These are phyloP conservation scores for Arachnomyces sp. DNA, from an alignment of 2,329 filamentous ascomycete species.

Conservation along the genomic window DNA sequence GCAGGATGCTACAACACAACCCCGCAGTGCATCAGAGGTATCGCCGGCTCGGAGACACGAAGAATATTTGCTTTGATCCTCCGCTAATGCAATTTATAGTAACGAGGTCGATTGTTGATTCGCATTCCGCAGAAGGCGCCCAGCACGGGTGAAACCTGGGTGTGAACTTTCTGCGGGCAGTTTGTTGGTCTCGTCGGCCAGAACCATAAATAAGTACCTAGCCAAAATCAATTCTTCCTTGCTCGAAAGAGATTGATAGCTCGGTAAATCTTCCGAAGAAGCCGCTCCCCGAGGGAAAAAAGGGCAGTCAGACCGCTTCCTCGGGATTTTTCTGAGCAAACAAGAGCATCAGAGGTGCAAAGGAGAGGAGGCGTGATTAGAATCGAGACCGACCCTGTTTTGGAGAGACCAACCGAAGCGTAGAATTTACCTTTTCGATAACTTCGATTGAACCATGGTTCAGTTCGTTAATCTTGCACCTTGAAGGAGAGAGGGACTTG, in stretches of 20 bases:
- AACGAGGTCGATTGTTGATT: constrained; percentile 5
- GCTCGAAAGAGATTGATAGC: constrained; percentile 2
- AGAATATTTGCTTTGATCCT: constrained; percentile 8
- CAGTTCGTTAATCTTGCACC: not conserved
- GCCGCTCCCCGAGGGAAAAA: not conserved
- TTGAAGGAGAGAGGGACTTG: constrained; percentile 2
- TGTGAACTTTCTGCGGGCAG: not conserved
- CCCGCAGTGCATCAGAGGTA: constrained; percentile 22
- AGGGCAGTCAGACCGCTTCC: constrained; percentile 10
- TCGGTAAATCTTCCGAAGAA: constrained; percentile 13
- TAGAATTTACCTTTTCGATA: constrained; percentile 9
- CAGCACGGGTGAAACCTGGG: constrained; percentile 6
- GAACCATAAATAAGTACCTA: no score
- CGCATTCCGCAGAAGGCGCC: constrained; percentile 13
- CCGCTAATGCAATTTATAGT: constrained; percentile 15
- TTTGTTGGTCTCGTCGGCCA: no score
- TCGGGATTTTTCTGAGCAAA: constrained; percentile 6
- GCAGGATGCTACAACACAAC: constrained; percentile 12
- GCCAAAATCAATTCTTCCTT: no score
- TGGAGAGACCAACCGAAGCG: constrained; percentile 2
- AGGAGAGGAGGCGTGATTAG: constrained; percentile 3
- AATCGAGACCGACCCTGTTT: constrained; percentile 5
- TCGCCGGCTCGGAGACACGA: constrained; percentile 8
- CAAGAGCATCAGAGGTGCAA: not conserved
- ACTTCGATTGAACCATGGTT: constrained; percentile 25